These are phyloP conservation scores for Xylariaceae sp. DNA, from an alignment of 2,329 filamentous ascomycete species.

Conservation along the genomic window DNA sequence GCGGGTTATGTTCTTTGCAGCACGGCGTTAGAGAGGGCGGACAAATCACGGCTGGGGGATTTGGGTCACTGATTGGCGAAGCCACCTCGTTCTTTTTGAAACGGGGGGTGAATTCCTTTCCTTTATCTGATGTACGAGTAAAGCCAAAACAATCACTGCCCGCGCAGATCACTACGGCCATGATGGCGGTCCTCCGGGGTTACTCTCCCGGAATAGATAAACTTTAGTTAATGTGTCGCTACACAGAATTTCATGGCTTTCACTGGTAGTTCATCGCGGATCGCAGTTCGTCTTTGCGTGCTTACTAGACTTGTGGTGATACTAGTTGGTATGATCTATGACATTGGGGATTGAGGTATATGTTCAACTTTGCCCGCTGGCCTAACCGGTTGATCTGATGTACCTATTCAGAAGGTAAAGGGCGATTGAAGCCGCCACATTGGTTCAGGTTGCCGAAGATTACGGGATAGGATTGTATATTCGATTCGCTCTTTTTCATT, in stretches of 20 bases:
- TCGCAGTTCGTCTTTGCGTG: too few relatives aligned
- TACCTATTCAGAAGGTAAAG: too few relatives aligned
- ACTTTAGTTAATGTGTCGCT: conserved; percentile 4
- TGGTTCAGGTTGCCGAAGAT: too few relatives aligned
- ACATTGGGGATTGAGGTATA: too few relatives aligned
- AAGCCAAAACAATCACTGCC: conserved; percentile 1
- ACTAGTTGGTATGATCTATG: too few relatives aligned
- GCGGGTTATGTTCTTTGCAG: conserved; percentile 9
- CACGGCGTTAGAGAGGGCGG: conserved; percentile 16
- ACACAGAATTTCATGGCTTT: neutral
- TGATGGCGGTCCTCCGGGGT: neutral
- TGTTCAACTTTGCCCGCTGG: too few relatives aligned
- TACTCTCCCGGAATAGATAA: conserved; percentile 3
- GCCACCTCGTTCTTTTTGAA: neutral
- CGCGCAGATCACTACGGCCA: neutral
- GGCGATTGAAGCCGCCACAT: too few relatives aligned
- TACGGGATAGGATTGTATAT: too few relatives aligned
- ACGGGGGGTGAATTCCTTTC: neutral
- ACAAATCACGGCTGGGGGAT: conserved; percentile 5
- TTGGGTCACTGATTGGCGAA: neutral
- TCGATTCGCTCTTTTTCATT: too few relatives aligned
- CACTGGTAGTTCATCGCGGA: neutral
- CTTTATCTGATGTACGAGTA: conserved; percentile 13
- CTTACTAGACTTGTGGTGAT: too few relatives aligned
- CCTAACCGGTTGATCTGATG: too few relatives aligned